Conservation (phyloP, 2,329 filamentous ascomycete genomes). For the Ophiostoma ulmi region DNA sequence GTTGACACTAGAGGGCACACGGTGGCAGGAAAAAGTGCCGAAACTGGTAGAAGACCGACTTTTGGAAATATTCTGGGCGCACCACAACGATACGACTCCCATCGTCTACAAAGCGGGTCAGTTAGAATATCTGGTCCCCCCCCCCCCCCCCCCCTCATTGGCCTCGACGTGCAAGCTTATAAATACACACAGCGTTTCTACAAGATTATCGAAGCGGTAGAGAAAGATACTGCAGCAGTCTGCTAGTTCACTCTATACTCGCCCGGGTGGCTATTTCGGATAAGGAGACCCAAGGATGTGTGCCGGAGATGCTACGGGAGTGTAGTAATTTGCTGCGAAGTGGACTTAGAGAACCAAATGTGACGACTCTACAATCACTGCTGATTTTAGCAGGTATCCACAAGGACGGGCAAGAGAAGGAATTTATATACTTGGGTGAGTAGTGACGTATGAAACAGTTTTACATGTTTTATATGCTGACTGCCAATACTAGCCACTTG, state of each 20-base stretch:
- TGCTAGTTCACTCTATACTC: constrained; percentile 22
- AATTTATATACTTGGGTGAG: not conserved
- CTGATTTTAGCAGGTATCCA: constrained; percentile 16
- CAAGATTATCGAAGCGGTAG: constrained; percentile 20
- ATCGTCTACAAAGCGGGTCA: constrained; percentile 19
- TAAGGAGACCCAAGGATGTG: not conserved
- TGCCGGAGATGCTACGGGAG: not conserved
- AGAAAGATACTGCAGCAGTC: constrained; percentile 22
- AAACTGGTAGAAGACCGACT: constrained; percentile 13
- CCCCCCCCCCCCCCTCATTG: no score
- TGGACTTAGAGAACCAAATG: constrained; percentile 17
- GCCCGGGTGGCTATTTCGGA: constrained; percentile 16
- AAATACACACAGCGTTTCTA: constrained; percentile 16
- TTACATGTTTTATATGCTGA: not conserved
- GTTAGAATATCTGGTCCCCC: no score
- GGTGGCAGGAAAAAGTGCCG: constrained; percentile 18
- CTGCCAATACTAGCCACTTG: constrained; percentile 10
- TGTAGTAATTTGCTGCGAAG: constrained; percentile 16
- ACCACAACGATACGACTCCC: constrained; percentile 20
- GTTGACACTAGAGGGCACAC: not conserved
- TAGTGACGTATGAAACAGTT: not conserved
- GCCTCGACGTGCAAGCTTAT: not conserved
- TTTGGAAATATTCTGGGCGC: constrained; percentile 21
- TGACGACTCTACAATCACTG: constrained; percentile 22
- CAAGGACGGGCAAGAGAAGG: not conserved